Conservation (phyloP, 2,329 filamentous ascomycete species). For the Ophiobolus disseminans region DNA sequence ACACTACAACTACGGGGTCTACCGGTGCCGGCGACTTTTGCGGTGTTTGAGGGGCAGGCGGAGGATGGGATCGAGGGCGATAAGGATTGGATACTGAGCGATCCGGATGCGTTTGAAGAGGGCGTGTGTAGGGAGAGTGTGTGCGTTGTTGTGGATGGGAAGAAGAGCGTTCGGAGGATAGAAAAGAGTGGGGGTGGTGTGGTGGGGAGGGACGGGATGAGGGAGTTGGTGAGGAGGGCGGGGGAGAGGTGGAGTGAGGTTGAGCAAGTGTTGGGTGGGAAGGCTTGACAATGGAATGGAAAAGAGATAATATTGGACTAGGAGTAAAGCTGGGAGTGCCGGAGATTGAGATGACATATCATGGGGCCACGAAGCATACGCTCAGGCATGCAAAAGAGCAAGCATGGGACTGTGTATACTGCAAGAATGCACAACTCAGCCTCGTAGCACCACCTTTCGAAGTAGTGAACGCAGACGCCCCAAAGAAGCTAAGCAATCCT, state of each 20-base stretch:
- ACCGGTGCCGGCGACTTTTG: slow-evolving; percentile 79
- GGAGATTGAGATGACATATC: too few relatives aligned
- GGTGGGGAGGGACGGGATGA: slow-evolving; percentile 69
- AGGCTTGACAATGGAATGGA: slow-evolving; percentile 9
- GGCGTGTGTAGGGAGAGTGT: slow-evolving; percentile 80
- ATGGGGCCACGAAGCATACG: too few relatives aligned
- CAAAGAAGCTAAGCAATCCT: too few relatives aligned
- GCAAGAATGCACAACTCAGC: too few relatives aligned
- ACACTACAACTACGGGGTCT: slow-evolving; percentile 68
- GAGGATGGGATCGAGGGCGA: slow-evolving; percentile 52
- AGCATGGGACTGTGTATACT: too few relatives aligned
- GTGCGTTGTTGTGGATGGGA: slow-evolving; percentile 81
- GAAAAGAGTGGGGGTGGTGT: slow-evolving; percentile 84
- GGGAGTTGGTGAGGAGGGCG: slow-evolving; percentile 65
- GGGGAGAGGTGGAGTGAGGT: slow-evolving; percentile 66
- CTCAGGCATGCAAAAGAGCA: too few relatives aligned
- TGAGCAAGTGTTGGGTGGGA: slow-evolving; percentile 37
- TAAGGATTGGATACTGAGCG: slow-evolving; percentile 75
- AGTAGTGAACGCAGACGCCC: too few relatives aligned
- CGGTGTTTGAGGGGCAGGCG: slow-evolving; percentile 66
- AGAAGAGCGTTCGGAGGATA: slow-evolving; percentile 73
- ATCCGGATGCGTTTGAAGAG: slow-evolving; percentile 92
- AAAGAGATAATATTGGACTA: too few relatives aligned
- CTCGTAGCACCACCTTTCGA: too few relatives aligned
- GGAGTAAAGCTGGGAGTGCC: too few relatives aligned